phyloP scores from a whole-genome alignment of 2,329 filamentous ascomycete species.

The Trichoderma pleuroti region DNA sequence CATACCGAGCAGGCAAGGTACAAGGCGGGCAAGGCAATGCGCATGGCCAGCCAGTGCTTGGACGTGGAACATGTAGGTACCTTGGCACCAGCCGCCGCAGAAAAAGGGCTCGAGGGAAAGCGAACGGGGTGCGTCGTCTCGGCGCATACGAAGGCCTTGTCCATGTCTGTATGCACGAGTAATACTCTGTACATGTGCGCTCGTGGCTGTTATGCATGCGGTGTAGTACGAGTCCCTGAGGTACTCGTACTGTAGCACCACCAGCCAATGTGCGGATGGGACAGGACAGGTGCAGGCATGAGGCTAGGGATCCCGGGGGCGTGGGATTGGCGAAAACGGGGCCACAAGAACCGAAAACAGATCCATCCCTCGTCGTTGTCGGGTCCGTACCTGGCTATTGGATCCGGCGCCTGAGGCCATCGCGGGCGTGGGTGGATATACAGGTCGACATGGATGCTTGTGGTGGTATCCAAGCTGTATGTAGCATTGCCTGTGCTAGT shows the following conservation, averaged over 20 bases:
- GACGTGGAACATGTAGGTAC: background rate
- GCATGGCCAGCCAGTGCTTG: background rate
- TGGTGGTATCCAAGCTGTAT: background rate
- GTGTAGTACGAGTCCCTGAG: background rate
- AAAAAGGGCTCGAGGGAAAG: background rate
- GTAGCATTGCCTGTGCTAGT: background rate
- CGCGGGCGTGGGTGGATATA: slow-evolving; percentile 3
- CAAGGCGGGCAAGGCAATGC: background rate
- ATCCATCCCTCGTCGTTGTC: slow-evolving; percentile 9
- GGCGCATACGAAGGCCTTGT: slow-evolving; percentile 6
- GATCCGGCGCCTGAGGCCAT: slow-evolving; percentile 15
- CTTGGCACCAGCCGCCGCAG: background rate
- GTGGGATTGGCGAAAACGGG: slow-evolving; percentile 17
- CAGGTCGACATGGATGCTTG: background rate
- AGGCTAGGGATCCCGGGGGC: slow-evolving; percentile 16
- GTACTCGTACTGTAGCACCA: too few species aligned
- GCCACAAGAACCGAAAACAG: slow-evolving; percentile 14
- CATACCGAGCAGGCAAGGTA: slow-evolving; percentile 15
- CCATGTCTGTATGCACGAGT: slow-evolving; percentile 7
- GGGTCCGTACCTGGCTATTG: slow-evolving; percentile 18
- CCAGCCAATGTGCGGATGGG: background rate
- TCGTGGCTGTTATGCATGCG: slow-evolving; percentile 17
- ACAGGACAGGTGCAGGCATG: background rate
- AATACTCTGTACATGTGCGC: background rate
- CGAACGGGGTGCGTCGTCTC: background rate